phyloP scores from a whole-genome alignment of 768 basidiomycete species.

The Dendrothele bispora region DNA sequence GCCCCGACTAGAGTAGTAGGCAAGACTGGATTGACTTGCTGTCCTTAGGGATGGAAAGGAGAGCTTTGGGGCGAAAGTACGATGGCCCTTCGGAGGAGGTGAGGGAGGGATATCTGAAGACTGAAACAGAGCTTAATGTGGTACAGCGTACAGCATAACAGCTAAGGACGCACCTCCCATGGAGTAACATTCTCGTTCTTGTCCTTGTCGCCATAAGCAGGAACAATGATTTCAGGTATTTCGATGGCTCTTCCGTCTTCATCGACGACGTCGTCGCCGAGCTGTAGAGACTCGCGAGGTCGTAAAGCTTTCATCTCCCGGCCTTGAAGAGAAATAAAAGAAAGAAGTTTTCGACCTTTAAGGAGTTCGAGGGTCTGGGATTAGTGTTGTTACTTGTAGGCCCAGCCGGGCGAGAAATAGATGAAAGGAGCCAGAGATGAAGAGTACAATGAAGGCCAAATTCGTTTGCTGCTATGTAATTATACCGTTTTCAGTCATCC shows the following conservation, averaged over 20 bases:
- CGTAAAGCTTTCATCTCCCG: too few species aligned
- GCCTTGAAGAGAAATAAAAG: too few species aligned
- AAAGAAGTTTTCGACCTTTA: background rate
- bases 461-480: background rate
- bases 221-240: slow-evolving; percentile 16
- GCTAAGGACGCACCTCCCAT: slow-evolving; percentile 12
- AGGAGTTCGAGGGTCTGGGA: background rate
- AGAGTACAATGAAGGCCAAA: background rate
- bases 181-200: slow-evolving; percentile 21
- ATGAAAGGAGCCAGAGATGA: background rate
- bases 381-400: background rate
- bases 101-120: slow-evolving; percentile 13
- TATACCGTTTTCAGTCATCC: slow-evolving; percentile 43
- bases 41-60: slow-evolving; percentile 26
- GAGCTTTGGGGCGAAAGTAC: slow-evolving; percentile 27
- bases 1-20: slow-evolving; percentile 12
- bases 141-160: background rate
- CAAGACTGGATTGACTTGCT: slow-evolving; percentile 13
- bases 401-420: background rate
- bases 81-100: slow-evolving; percentile 21
- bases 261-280: slow-evolving; percentile 18
- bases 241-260: slow-evolving; percentile 19
- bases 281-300: background rate
- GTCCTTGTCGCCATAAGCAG: background rate
- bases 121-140: background rate